Conservation (phyloP, 768 basidiomycete genomes). For the Melanogaster broomeanus region DNA sequence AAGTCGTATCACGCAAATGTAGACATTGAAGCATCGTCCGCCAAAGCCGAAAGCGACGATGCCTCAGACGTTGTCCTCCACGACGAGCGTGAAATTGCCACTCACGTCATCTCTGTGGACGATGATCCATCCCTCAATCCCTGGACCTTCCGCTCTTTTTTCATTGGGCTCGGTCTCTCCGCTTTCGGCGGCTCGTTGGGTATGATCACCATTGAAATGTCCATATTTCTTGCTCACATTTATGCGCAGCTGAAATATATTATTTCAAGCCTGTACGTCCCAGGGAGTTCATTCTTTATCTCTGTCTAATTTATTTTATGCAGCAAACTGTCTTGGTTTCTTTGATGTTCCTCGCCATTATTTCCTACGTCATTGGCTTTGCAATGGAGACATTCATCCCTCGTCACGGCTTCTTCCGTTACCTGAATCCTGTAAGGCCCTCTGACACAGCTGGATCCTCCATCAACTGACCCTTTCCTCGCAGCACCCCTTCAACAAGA, state of each 20-base stretch:
- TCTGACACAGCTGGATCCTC: neutral
- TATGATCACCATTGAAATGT: conserved; percentile 15
- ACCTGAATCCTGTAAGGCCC: conserved; percentile 47
- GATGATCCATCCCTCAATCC: conserved; percentile 31
- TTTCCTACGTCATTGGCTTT: conserved; percentile 52
- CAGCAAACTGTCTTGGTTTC: conserved; percentile 56
- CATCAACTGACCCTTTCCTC: conserved; percentile 1
- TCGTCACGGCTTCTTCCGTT: conserved; percentile 43
- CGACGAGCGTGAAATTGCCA: conserved; percentile 48
- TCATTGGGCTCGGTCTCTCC: conserved; percentile 57
- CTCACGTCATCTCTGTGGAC: conserved; percentile 44
- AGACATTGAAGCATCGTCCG: conserved; percentile 33
- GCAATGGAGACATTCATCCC: conserved; percentile 49
- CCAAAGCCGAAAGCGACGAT: conserved; percentile 4
- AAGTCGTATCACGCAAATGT: conserved; percentile 24
- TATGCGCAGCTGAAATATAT: conserved; percentile 51
- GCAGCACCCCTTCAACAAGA: conserved; percentile 63
- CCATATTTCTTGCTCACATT: conserved; percentile 4
- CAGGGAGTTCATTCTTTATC: neutral
- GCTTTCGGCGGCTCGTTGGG: conserved; percentile 52
- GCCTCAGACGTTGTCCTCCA: conserved; percentile 28
- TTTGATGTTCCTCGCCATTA: conserved; percentile 53
- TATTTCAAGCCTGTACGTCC: conserved; percentile 56
- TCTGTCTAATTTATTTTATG: neutral
- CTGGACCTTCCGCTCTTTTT: conserved; percentile 46